A percentile compares a stretch with the other conserved stretches of the same genome.
phyloP scores from a whole-genome alignment of 306 rosid genomes.

The Prunus campanulata region DNA sequence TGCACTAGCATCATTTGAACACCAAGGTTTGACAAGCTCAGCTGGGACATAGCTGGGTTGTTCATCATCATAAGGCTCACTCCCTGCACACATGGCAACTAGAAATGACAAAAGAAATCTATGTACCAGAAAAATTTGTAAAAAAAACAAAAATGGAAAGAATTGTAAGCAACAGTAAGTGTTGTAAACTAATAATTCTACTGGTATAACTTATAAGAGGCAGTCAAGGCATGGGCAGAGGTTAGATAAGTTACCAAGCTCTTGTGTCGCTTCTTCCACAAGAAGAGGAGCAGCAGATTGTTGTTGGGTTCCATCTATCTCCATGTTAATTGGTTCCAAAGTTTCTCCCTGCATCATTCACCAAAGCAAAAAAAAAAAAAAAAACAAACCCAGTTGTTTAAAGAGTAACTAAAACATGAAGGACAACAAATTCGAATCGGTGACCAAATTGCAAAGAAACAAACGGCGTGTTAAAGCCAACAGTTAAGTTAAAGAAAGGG shows the following conservation, averaged over 20 bases:
- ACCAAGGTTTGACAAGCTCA: slow-evolving; percentile 39
- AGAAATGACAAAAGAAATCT: no score
- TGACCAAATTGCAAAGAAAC: neutral
- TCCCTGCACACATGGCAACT: slow-evolving; percentile 32
- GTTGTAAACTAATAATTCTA: no score
- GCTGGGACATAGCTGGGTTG: slow-evolving; percentile 63
- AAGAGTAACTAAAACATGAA: neutral
- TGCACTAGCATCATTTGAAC: slow-evolving; percentile 19
- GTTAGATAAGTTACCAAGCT: slow-evolving; percentile 38
- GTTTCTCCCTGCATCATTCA: neutral
- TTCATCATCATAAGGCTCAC: slow-evolving; percentile 47
- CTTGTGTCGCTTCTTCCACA: slow-evolving; percentile 47
- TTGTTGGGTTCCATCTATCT: neutral
- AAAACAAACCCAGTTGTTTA: neutral
- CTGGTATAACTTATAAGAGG: neutral
- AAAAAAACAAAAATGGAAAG: neutral
- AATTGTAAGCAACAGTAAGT: neutral
- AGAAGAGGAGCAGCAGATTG: neutral
- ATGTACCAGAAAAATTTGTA: slow-evolving; percentile 1
- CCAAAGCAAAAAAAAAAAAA: neutral
- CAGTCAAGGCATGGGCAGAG: slow-evolving; percentile 13
- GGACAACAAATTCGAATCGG: neutral
- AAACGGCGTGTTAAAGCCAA: neutral
- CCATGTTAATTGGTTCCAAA: neutral
- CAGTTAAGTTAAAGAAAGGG: no score